phyloP scores from a whole-genome alignment of 2,329 filamentous ascomycete genomes.

The Fusarium siculi region DNA sequence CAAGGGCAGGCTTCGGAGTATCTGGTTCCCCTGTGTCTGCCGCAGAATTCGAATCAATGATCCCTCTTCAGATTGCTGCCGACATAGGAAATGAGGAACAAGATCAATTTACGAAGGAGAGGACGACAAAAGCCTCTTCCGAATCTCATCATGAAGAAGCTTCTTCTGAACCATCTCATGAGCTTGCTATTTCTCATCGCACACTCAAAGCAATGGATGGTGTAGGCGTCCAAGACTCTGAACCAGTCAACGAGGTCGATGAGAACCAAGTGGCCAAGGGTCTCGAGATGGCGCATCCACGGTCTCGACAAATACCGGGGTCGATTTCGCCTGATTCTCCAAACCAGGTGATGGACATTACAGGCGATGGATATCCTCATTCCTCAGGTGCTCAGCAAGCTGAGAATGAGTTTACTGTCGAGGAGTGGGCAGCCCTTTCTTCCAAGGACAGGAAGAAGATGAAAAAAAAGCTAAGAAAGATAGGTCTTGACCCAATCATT shows the following conservation, averaged over 20 bases:
- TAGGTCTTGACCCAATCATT: constrained; percentile 31
- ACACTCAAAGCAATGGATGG: constrained; percentile 9
- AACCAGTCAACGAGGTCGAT: constrained; percentile 45
- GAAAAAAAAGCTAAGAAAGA: constrained; percentile 37
- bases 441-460: constrained; percentile 40
- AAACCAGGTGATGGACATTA: background rate
- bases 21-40: background rate
- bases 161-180: background rate
- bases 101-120: background rate
- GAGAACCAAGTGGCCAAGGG: constrained; percentile 43
- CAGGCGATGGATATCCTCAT: background rate
- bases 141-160: background rate
- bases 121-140: background rate
- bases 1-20: background rate
- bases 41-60: background rate
- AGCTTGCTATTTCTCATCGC: background rate
- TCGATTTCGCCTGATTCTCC: background rate
- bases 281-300: background rate
- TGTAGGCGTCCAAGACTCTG: constrained; percentile 12
- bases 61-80: background rate
- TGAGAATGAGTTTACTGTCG: constrained; percentile 13
- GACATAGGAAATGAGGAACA: background rate
- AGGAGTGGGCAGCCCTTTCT: constrained; percentile 30
- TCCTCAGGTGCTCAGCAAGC: background rate
- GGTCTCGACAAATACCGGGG: constrained; percentile 12